Percentiles rank a stretch among this genome's conserved stretches.
Evolutionary conservation across 148 eudicot genomes (phyloP).

Genomic region (Persicaria tinctoria): DNA sequence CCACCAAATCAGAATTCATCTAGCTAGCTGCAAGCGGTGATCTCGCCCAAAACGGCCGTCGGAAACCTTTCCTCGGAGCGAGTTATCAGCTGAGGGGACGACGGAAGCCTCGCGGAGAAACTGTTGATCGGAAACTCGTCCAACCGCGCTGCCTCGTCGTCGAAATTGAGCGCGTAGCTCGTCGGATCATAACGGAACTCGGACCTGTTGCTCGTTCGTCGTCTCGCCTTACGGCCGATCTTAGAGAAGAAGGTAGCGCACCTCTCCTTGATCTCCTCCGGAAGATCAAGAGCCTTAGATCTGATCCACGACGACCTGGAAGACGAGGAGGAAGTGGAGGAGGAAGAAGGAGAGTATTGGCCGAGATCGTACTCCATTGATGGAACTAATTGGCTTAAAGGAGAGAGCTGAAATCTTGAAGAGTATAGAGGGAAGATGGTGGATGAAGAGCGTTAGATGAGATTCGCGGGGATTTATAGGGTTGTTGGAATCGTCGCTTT

Average conservation of each 20-base stretch:
- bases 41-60: constrained; percentile 13
- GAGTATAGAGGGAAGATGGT: not conserved
- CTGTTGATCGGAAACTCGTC: constrained; percentile 20
- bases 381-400: not conserved
- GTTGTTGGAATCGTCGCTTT: too few relatives aligned
- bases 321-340: constrained; percentile 5
- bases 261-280: constrained; percentile 16
- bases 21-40: constrained; percentile 18
- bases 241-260: constrained; percentile 21
- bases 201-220: too few relatives aligned
- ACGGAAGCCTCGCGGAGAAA: constrained; percentile 33
- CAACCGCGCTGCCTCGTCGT: not conserved
- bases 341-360: constrained; percentile 12
- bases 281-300: too few relatives aligned
- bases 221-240: not conserved
- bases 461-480: too few relatives aligned
- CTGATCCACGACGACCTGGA: not conserved
- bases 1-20: too few relatives aligned
- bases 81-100: constrained; percentile 5
- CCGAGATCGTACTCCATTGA: constrained; percentile 19
- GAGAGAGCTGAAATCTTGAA: not conserved
- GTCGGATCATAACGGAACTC: not conserved
- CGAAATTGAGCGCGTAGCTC: too few relatives aligned
- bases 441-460: not conserved
- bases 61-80: too few relatives aligned